phyloP scores from a whole-genome alignment of 1,139 yeast genomes.

The Tardiomyces blankii region DNA sequence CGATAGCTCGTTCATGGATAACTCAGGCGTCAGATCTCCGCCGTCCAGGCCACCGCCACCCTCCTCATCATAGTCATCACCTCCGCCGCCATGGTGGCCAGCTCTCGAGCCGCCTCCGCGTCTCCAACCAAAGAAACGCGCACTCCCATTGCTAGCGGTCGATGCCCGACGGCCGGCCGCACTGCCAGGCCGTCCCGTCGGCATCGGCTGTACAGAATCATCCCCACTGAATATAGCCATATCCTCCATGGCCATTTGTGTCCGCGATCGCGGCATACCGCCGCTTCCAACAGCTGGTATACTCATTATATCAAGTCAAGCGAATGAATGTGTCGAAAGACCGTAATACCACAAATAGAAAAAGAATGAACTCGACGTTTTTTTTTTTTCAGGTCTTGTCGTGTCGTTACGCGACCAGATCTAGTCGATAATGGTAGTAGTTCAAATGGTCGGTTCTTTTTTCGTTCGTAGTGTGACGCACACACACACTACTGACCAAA shows the following conservation, averaged over 20 bases:
- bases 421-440: no score
- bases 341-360: no score
- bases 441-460: no score
- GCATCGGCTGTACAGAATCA: background rate
- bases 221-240: background rate
- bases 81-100: no score
- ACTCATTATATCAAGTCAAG: no score
- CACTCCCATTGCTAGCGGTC: background rate
- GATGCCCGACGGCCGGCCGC: background rate
- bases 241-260: background rate
- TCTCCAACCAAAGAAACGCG: background rate
- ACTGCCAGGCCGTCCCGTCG: background rate
- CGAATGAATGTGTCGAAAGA: no score
- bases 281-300: background rate
- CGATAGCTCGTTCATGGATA: conserved; percentile 16
- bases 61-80: background rate
- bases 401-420: no score
- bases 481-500: no score
- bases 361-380: no score
- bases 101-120: no score
- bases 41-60: background rate
- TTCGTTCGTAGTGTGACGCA: no score
- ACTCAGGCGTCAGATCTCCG: conserved; percentile 6
- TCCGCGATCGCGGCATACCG: background rate
- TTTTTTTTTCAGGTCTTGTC: no score